A percentile compares a stretch with the other conserved stretches of the same genome.
Conservation (phyloP, 345 rosid species). For the Kandelia obovata region DNA sequence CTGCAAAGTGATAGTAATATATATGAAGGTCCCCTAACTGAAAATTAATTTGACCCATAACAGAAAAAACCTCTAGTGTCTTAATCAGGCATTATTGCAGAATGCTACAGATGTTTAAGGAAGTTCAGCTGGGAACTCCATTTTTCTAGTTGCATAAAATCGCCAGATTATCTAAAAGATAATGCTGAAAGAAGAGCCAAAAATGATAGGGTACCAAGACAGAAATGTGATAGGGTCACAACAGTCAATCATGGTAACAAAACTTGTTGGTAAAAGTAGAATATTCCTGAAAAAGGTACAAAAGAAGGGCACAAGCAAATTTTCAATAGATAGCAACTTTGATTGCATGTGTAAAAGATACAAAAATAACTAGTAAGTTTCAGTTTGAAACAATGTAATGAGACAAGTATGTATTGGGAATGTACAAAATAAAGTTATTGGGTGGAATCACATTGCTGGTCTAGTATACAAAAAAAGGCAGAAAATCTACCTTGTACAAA, state of each 20-base stretch:
- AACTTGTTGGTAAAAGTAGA: background rate
- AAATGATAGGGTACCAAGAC: background rate
- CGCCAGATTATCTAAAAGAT: background rate
- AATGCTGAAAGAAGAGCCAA: background rate
- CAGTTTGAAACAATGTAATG: constrained; percentile 5
- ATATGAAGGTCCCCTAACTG: constrained; percentile 11
- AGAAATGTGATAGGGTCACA: background rate
- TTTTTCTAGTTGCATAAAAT: background rate
- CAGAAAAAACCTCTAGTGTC: constrained; percentile 1
- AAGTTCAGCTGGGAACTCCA: background rate
- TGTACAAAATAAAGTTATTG: constrained; percentile 3
- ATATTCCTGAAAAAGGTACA: too few relatives aligned
- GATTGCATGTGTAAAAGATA: background rate
- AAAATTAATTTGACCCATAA: background rate
- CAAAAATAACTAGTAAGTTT: background rate
- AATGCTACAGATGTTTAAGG: background rate
- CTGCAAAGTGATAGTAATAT: constrained; percentile 44
- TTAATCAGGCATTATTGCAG: constrained; percentile 4
- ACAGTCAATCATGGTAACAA: background rate
- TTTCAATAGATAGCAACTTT: background rate
- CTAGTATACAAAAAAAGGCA: constrained; percentile 10
- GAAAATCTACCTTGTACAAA: constrained; percentile 64
- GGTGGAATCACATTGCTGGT: constrained; percentile 10
- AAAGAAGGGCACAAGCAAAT: background rate
- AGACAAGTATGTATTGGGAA: constrained; percentile 5